These are phyloP conservation scores for Thelephora ganbajun DNA, from an alignment of 768 basidiomycete genomes.

Conservation along the genomic window DNA sequence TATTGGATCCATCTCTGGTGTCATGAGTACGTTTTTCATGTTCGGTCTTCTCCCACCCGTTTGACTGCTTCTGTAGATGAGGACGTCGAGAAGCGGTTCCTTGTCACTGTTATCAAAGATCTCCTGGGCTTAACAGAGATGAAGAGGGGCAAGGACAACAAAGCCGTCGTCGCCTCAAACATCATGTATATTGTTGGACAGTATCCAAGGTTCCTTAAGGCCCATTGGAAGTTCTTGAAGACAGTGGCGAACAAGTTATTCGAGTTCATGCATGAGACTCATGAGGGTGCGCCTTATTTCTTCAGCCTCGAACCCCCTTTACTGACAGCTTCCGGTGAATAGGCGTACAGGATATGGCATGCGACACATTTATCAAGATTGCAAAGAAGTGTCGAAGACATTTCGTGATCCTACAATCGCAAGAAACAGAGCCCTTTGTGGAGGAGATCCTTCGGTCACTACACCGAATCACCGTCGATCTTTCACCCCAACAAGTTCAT, in stretches of 20 bases:
- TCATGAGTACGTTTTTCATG: conserved; percentile 64
- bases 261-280: conserved; percentile 98
- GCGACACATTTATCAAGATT: conserved; percentile 98
- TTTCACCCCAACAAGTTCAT: conserved; percentile 82
- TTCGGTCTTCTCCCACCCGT: background rate
- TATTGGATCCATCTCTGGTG: conserved; percentile 92
- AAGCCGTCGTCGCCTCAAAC: conserved; percentile 86
- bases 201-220: conserved; percentile 94
- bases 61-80: conserved; percentile 42
- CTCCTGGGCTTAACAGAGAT: conserved; percentile 86
- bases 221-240: conserved; percentile 98
- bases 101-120: conserved; percentile 96
- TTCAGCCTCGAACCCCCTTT: conserved; percentile 1
- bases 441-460: conserved; percentile 85
- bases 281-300: conserved; percentile 43
- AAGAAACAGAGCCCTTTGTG: conserved; percentile 89
- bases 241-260: conserved; percentile 97
- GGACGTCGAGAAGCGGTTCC: conserved; percentile 92
- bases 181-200: conserved; percentile 98
- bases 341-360: conserved; percentile 92
- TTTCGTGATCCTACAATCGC: conserved; percentile 93
- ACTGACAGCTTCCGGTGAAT: background rate
- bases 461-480: conserved; percentile 82
- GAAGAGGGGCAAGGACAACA: conserved; percentile 97
- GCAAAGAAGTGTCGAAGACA: conserved; percentile 93